Evolutionary conservation across 2,329 filamentous ascomycete species (phyloP), one percentile per base, ranked within the genome.

Genomic region (Tolypocladium album): DNA sequence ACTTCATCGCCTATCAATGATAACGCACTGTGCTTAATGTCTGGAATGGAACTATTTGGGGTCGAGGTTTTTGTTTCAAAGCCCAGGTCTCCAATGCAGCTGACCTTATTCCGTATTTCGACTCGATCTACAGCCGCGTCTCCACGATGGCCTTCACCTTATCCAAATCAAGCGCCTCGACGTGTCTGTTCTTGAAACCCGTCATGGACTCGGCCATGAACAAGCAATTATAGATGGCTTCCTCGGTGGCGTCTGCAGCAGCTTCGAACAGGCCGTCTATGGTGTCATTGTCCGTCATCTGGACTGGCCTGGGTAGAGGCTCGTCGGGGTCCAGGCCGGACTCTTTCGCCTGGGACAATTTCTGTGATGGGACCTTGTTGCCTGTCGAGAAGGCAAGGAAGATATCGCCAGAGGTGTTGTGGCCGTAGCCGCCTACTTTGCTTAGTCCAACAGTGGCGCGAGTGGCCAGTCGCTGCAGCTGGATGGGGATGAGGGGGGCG

Each of bases 301-400:
- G 58, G 15, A 67, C 72, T 0, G 67, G 56, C 55, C 75, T 40
- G 7, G 73, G 62, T 4, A 63, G 67, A 5, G 78, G 72, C 64
- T 71, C 72, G 61, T 71, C 76, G 1, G 73, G 72, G 43, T 84
- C 75, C 5, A 77, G 71, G 31, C 72, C 70, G 0, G 74, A 73
- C 5, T 65, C 71, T 31, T 39, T 4, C 24, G 56, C 31, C 36
- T 45, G 24, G 45, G 62, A 59, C 1, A 70, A 45, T 8, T 68
- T 63, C 64, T 80, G 77, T 43, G 65, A 60, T 0, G 70, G 67
- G 4, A 84, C 71, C 52, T 76, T 73, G 61, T 81, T 83, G 7
- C 76, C 85, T 0, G 85, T 88, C 9, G 84, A 88, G 61, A 89
- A 83, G 4, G 86, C 85, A 2, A 89, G 74, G 67, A 88, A 87